Base-by-base conservation (phyloP, 441 rosid species). In the Erodium moschatum region DNA sequence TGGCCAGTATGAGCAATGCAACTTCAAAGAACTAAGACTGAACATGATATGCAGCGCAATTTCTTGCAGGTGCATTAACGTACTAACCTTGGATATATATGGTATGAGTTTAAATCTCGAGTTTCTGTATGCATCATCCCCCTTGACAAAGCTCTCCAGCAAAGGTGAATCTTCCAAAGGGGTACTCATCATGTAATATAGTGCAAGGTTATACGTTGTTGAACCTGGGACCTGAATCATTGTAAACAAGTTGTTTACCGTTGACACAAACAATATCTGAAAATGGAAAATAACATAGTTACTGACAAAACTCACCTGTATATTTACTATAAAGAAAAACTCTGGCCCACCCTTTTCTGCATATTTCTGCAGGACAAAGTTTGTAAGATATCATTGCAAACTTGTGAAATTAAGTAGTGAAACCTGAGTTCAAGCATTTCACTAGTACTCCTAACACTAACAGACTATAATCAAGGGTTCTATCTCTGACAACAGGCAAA, bases 101-200 rank as follows among this genome's bases (percentile, higher is more conserved):
- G 98, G 97, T 79, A 92, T 90, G 78, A 92, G 97, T 85, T 92
- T 92, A 84, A 92, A 92, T 82, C 97, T 87, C 58, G 97, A 93
- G 75, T 93, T 93, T 81, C 97, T 88, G 74, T 78, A 84, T 21
- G 96, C 83, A 71, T 93, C 89, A 73, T 92, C 98, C 31, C 96
- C 94, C 48, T 85, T 84, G 62, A 93, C 73, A 82, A 93, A 93
- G 75, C 87, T 85, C 70, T 85, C 82, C 19, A 93, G 80, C 84
- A 93, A 80, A n/a, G 96, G 92, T 69, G 90, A 74, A 73, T 86
- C 90, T 85, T 87, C 86, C 72, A 90, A 67, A 63, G 95, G 91
- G 68, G 89, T 82, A 73, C 76, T 86, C 96, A 89, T 87, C 98
- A 90, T 87, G 79, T 85, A 93, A 74, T 90, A 90, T 15, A 93